phyloP scores from a whole-genome alignment of 306 rosid genomes.

The Boehmeria nivea region DNA sequence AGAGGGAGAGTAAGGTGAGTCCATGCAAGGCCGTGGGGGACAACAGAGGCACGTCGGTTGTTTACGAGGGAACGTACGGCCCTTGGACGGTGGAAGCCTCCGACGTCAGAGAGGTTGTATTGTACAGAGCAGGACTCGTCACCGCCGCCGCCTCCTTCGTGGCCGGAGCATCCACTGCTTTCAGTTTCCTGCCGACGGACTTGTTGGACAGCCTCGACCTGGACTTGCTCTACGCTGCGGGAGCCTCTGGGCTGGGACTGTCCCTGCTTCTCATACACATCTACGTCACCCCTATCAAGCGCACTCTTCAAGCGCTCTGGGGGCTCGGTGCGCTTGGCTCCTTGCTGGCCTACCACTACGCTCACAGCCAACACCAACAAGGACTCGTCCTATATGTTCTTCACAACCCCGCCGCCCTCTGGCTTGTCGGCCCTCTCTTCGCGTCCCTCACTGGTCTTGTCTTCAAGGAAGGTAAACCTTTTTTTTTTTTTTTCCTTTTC shows the following conservation, averaged over 20 bases:
- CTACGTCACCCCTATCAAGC: conserved; percentile 79
- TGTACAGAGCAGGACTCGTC: conserved; percentile 76
- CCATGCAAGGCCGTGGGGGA: conserved; percentile 58
- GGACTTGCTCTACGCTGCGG: conserved; percentile 48
- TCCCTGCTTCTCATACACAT: conserved; percentile 73
- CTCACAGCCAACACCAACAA: conserved; percentile 57
- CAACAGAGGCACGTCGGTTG: conserved; percentile 29
- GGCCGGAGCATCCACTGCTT: conserved; percentile 57
- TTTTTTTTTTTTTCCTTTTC: background rate
- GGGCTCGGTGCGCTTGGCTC: conserved; percentile 75
- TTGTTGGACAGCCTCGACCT: conserved; percentile 38
- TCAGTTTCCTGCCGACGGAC: conserved; percentile 47
- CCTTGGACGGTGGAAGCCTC: conserved; percentile 77
- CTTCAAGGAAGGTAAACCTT: conserved; percentile 96
- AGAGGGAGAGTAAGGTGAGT: background rate
- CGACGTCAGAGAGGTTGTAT: conserved; percentile 79
- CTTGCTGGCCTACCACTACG: conserved; percentile 33
- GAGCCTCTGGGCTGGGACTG: conserved; percentile 73
- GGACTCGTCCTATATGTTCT: conserved; percentile 51
- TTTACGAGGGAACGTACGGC: conserved; percentile 71
- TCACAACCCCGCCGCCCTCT: conserved; percentile 50
- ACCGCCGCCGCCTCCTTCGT: conserved; percentile 75
- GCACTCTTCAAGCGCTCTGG: conserved; percentile 79
- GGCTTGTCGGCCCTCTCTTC: conserved; percentile 88
- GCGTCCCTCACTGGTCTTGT: conserved; percentile 90